These are phyloP conservation scores for Actinomortierella ambigua DNA, from an alignment of 371 early-diverging fungal species.

Conservation along the genomic window DNA sequence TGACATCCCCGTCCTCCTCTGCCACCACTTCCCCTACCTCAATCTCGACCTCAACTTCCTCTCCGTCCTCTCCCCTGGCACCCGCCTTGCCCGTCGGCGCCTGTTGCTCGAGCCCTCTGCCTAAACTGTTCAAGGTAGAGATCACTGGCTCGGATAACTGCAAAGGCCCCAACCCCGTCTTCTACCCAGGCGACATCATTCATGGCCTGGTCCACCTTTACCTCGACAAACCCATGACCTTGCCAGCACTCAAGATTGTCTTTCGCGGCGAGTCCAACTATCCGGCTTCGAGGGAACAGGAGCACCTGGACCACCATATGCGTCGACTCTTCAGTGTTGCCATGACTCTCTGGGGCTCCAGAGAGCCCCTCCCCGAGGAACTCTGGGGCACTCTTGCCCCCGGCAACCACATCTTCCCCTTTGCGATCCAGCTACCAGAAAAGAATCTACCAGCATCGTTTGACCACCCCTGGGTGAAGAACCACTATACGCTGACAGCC, in stretches of 20 bases:
- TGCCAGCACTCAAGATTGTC: constrained; percentile 46
- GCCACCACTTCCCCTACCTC: too few species aligned
- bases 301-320: constrained; percentile 45
- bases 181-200: constrained; percentile 41
- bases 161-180: constrained; percentile 37
- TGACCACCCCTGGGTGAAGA: constrained; percentile 48
- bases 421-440: constrained; percentile 42
- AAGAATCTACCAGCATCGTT: constrained; percentile 45
- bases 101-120: constrained; percentile 30
- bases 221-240: constrained; percentile 44
- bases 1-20: too few species aligned
- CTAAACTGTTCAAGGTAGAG: constrained; percentile 43
- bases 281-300: constrained; percentile 44
- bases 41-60: too few species aligned
- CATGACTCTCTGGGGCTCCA: constrained; percentile 42
- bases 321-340: constrained; percentile 45
- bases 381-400: constrained; percentile 39
- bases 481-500: constrained; percentile 42
- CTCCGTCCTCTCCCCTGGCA: too few species aligned
- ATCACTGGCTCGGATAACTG: constrained; percentile 38
- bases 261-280: constrained; percentile 45
- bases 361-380: constrained; percentile 35
- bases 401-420: constrained; percentile 45
- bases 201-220: constrained; percentile 43
- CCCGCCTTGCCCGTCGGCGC: too few species aligned